Percentiles rank a stretch among this genome's conserved stretches.
Conservation (phyloP, 2,329 filamentous ascomycete species). For the Ceratocystiopsis minuta region DNA sequence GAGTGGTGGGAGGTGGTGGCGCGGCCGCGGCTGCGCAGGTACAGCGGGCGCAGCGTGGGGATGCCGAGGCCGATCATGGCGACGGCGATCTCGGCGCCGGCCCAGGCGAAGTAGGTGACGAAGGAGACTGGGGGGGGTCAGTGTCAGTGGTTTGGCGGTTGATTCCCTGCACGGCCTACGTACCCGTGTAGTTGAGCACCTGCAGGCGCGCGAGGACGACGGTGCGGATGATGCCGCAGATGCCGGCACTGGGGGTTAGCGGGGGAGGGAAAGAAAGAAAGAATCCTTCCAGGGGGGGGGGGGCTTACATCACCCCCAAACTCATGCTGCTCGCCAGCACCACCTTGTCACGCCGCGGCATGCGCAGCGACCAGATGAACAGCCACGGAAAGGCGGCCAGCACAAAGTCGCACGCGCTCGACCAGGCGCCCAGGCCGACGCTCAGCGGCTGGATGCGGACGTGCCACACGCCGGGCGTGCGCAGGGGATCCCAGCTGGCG, state of each 20-base stretch:
- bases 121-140: constrained; percentile 5
- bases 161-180: no score
- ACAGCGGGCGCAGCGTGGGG: constrained; percentile 21
- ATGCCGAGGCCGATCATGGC: constrained; percentile 23
- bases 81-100: constrained; percentile 20
- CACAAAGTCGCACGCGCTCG: constrained; percentile 21
- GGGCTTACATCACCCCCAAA: constrained; percentile 6
- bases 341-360: constrained; percentile 26
- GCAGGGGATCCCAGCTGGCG: constrained; percentile 19
- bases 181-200: constrained; percentile 15
- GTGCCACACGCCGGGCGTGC: constrained; percentile 18
- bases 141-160: no score
- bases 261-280: constrained; percentile 1
- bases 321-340: constrained; percentile 24
- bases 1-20: no score
- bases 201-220: constrained; percentile 12
- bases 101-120: constrained; percentile 14
- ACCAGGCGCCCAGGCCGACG: constrained; percentile 20
- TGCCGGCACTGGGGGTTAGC: constrained; percentile 11
- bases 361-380: constrained; percentile 25
- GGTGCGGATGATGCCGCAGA: constrained; percentile 15
- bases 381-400: constrained; percentile 25
- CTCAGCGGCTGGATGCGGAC: constrained; percentile 19
- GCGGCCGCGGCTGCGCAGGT: constrained; percentile 22
- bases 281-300: no score